Evolutionary conservation across 305 asterid species (phyloP).

Genomic region (Stenogyne calaminthoides): DNA sequence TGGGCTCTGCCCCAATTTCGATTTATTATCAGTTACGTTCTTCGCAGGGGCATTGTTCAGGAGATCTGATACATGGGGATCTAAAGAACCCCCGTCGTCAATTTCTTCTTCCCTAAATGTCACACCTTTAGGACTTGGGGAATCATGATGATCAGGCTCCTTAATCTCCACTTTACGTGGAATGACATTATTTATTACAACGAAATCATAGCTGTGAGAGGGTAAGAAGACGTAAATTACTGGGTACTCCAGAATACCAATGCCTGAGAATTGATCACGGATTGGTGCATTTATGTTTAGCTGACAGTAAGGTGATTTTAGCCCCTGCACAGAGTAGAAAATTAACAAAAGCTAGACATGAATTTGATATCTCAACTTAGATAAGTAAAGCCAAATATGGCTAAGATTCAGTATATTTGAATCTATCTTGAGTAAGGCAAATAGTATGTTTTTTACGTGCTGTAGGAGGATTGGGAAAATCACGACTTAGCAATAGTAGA

Average conservation of each 20-base stretch:
- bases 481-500: too few species aligned
- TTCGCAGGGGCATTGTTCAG: slow-evolving; percentile 27
- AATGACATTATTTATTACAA: slow-evolving; percentile 40
- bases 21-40: slow-evolving; percentile 24
- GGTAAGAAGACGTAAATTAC: slow-evolving; percentile 76
- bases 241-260: slow-evolving; percentile 73
- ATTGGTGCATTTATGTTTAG: slow-evolving; percentile 55
- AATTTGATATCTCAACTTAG: neutral
- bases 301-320: slow-evolving; percentile 54
- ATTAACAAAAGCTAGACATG: neutral
- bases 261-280: slow-evolving; percentile 62
- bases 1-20: slow-evolving; percentile 21
- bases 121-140: slow-evolving; percentile 51
- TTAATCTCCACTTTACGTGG: slow-evolving; percentile 35
- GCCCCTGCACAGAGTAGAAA: slow-evolving; percentile 52
- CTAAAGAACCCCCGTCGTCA: slow-evolving; percentile 46
- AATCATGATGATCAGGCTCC: slow-evolving; percentile 34
- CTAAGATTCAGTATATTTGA: neutral
- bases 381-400: neutral
- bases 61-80: slow-evolving; percentile 62
- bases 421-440: neutral
- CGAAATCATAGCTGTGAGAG: slow-evolving; percentile 63
- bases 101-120: slow-evolving; percentile 77
- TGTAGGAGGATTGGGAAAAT: too few species aligned
- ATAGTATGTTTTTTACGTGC: neutral